A percentile compares a stretch with the other conserved stretches of the same genome.
phyloP scores from a whole-genome alignment of 1,284 basidiomycete genomes.

The Abortiporus biennis region DNA sequence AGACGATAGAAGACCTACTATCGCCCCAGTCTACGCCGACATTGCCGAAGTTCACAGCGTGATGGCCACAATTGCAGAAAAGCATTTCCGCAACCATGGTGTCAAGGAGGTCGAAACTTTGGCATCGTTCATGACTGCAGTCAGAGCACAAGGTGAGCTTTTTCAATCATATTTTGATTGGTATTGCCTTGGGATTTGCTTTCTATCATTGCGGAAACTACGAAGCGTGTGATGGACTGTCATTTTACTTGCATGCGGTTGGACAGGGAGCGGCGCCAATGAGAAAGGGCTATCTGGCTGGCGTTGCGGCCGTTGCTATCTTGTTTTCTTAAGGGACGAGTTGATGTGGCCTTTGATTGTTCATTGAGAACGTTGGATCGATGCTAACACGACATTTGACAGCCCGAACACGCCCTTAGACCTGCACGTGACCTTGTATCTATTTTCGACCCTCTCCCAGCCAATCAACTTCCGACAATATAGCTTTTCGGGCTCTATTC shows the following conservation, averaged over 20 bases:
- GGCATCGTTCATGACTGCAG: slow-evolving; percentile 68
- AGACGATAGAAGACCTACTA: slow-evolving; percentile 39
- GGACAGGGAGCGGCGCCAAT: neutral
- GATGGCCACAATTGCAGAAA: slow-evolving; percentile 60
- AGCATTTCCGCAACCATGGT: slow-evolving; percentile 56
- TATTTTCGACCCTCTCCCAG: no score
- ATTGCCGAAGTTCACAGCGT: slow-evolving; percentile 57
- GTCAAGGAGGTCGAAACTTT: slow-evolving; percentile 74
- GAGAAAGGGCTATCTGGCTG: neutral
- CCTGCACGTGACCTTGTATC: no score
- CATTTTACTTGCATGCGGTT: neutral
- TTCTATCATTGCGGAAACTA: slow-evolving; percentile 4
- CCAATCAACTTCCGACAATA: no score
- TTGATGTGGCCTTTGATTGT: no score
- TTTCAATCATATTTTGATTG: slow-evolving; percentile 7
- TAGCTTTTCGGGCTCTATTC: no score
- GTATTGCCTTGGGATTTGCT: slow-evolving; percentile 2
- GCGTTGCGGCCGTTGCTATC: neutral
- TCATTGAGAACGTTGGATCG: no score
- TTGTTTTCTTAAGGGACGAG: no score
- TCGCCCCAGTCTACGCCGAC: slow-evolving; percentile 63
- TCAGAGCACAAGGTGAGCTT: slow-evolving; percentile 52
- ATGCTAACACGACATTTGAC: no score
- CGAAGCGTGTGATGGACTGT: neutral
- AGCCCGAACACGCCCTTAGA: no score